Evolutionary conservation across 1,284 basidiomycete species (phyloP).

Genomic region (Cerrena zonata): DNA sequence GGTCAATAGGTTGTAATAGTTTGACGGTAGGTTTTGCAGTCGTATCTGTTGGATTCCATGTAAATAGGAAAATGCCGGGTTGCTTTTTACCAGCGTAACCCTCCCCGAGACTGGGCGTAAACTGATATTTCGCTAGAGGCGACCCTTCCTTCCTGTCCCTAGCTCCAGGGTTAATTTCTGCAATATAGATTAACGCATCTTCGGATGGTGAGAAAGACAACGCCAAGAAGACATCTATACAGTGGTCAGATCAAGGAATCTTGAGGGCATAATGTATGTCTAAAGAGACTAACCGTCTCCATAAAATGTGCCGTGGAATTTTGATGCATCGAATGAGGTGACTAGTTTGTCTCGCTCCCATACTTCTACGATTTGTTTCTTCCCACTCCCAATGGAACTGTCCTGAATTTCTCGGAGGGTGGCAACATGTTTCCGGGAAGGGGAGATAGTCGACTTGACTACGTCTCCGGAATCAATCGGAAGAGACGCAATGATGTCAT

Average conservation of each 20-base stretch:
- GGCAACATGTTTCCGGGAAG: slow-evolving; percentile 39
- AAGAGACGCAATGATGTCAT: slow-evolving; percentile 21
- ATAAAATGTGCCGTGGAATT: slow-evolving; percentile 55
- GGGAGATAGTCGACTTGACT: slow-evolving; percentile 38
- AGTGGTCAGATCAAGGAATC: neutral
- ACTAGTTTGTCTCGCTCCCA: slow-evolving; percentile 44
- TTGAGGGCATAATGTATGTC: neutral
- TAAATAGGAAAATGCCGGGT: slow-evolving; percentile 46
- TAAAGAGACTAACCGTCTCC: slow-evolving; percentile 45
- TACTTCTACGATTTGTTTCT: slow-evolving; percentile 57
- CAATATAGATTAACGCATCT: slow-evolving; percentile 48
- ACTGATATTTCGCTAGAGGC: slow-evolving; percentile 46
- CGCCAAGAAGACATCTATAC: slow-evolving; percentile 41
- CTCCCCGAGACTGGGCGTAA: slow-evolving; percentile 53
- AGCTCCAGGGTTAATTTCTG: slow-evolving; percentile 41
- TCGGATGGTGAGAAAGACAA: slow-evolving; percentile 51
- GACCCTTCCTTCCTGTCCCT: slow-evolving; percentile 23
- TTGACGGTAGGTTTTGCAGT: slow-evolving; percentile 4
- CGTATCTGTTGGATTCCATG: slow-evolving; percentile 28
- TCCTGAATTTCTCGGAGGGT: slow-evolving; percentile 40
- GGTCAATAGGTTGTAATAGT: neutral
- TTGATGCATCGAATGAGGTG: slow-evolving; percentile 49
- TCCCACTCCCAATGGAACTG: slow-evolving; percentile 21
- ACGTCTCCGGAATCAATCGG: slow-evolving; percentile 40
- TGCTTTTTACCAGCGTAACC: slow-evolving; percentile 41